These are phyloP conservation scores for Neurospora discreta DNA, from an alignment of 495 filamentous ascomycete genomes.

Conservation along the genomic window DNA sequence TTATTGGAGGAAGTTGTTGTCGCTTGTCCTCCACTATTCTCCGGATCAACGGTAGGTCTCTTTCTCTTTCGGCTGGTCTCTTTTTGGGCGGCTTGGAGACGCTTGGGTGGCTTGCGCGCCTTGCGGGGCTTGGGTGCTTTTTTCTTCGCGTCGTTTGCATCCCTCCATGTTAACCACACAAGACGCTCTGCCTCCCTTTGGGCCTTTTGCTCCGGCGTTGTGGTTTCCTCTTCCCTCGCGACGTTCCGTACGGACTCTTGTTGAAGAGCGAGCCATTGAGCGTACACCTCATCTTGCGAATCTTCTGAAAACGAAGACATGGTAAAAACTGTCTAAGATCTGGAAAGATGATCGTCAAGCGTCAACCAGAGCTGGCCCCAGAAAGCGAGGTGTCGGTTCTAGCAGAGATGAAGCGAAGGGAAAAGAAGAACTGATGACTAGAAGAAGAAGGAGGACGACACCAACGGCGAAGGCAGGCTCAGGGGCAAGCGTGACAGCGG, in stretches of 20 bases:
- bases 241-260: neutral
- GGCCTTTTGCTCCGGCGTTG: neutral
- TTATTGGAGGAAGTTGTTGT: neutral
- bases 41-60: neutral
- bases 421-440: neutral
- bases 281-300: neutral
- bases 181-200: neutral
- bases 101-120: neutral
- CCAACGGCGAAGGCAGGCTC: neutral
- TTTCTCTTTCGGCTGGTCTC: neutral
- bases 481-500: neutral
- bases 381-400: neutral
- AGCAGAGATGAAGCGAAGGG: neutral
- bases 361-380: neutral
- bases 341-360: neutral
- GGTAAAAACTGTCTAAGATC: neutral
- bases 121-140: neutral
- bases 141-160: neutral
- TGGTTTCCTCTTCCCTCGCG: neutral
- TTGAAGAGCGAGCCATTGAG: neutral
- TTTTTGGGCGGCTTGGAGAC: neutral
- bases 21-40: neutral
- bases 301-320: neutral
- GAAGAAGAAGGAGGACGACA: neutral
- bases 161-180: neutral